Percentiles rank a stretch among this genome's conserved stretches.
phyloP scores from a whole-genome alignment of 768 basidiomycete genomes.

The Flagelloscypha sp. region DNA sequence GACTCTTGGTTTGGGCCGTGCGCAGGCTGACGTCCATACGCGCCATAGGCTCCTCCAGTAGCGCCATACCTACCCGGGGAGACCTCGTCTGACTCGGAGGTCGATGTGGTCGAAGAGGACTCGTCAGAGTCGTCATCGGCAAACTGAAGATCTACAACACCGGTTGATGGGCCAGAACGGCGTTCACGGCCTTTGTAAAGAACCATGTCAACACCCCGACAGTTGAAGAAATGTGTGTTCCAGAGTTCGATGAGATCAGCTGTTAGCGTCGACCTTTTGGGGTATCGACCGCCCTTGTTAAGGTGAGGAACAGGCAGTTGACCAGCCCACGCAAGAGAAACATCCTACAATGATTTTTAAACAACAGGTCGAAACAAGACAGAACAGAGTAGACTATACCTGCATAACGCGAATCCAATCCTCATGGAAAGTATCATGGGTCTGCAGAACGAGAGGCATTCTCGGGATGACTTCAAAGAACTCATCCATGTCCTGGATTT shows the following conservation, averaged over 20 bases:
- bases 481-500: constrained; percentile 71
- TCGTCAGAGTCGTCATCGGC: constrained; percentile 32
- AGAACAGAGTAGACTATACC: constrained; percentile 29
- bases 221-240: constrained; percentile 69
- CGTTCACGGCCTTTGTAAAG: constrained; percentile 77
- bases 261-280: constrained; percentile 50
- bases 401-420: constrained; percentile 79
- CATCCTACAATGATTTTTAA: constrained; percentile 39
- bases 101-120: constrained; percentile 30
- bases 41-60: constrained; percentile 24
- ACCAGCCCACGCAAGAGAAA: constrained; percentile 71
- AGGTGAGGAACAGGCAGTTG: constrained; percentile 56
- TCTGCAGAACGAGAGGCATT: constrained; percentile 63
- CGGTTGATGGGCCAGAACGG: constrained; percentile 56
- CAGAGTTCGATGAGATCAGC: constrained; percentile 74
- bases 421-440: constrained; percentile 70
- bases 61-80: constrained; percentile 28
- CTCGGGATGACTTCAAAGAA: constrained; percentile 58
- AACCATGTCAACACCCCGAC: constrained; percentile 69
- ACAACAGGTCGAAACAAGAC: background rate
- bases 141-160: constrained; percentile 46
- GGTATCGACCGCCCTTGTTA: constrained; percentile 36
- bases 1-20: constrained; percentile 26
- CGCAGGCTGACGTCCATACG: constrained; percentile 34
- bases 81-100: constrained; percentile 28